Percentiles rank a stretch among this genome's conserved stretches.
These are phyloP conservation scores for Penicillium decumbens DNA, from an alignment of 2,329 filamentous ascomycete genomes.

Conservation along the genomic window DNA sequence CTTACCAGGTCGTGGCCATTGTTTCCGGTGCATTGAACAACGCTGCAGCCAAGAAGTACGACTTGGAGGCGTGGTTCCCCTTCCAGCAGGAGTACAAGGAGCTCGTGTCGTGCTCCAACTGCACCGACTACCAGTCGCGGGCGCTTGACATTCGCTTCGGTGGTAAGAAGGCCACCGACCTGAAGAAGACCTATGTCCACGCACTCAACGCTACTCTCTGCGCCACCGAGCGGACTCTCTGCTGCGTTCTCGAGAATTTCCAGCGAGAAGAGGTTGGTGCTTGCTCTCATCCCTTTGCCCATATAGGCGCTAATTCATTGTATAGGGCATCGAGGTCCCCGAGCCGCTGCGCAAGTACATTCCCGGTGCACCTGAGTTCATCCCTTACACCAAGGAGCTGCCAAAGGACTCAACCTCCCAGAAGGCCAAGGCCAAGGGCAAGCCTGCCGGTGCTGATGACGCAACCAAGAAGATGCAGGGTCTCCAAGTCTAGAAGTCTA, in stretches of 20 bases:
- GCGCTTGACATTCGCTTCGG: slow-evolving; percentile 91
- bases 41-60: slow-evolving; percentile 84
- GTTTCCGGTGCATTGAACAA: slow-evolving; percentile 96
- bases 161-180: slow-evolving; percentile 76
- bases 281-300: neutral
- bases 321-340: slow-evolving; percentile 69
- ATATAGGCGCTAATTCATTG: slow-evolving; percentile 17
- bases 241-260: slow-evolving; percentile 95
- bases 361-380: slow-evolving; percentile 80
- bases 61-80: slow-evolving; percentile 94
- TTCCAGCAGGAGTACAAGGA: slow-evolving; percentile 98
- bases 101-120: slow-evolving; percentile 95
- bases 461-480: slow-evolving; percentile 40
- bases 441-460: slow-evolving; percentile 29
- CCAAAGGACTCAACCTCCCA: slow-evolving; percentile 67
- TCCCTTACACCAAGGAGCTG: slow-evolving; percentile 81
- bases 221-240: slow-evolving; percentile 86
- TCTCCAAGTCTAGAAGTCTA: slow-evolving; percentile 34
- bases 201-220: slow-evolving; percentile 85
- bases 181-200: slow-evolving; percentile 90
- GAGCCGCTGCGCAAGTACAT: slow-evolving; percentile 84
- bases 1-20: slow-evolving; percentile 88
- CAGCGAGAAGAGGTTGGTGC: slow-evolving; percentile 73
- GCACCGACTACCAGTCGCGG: slow-evolving; percentile 93
- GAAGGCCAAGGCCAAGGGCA: slow-evolving; percentile 48